These are phyloP conservation scores for Pleurotus eryngii DNA, from an alignment of 768 basidiomycete species.

Conservation along the genomic window DNA sequence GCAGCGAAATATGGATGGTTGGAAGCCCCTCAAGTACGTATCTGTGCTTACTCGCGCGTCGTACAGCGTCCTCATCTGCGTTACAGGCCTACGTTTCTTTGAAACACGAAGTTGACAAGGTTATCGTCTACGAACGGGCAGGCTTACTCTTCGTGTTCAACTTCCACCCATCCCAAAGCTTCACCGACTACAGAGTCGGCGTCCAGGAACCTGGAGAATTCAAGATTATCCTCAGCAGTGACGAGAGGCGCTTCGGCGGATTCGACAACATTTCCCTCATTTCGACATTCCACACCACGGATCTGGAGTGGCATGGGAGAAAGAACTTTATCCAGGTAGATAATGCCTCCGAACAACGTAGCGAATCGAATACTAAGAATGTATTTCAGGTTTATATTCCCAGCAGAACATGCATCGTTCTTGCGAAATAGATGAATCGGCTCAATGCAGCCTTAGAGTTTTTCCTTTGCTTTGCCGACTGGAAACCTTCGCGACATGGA, in stretches of 20 bases:
- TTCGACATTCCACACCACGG: constrained; percentile 72
- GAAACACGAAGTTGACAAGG: constrained; percentile 91
- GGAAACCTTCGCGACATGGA: no score
- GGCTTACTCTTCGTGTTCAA: constrained; percentile 96
- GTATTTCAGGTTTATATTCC: constrained; percentile 66
- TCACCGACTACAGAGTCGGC: constrained; percentile 91
- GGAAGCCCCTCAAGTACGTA: constrained; percentile 66
- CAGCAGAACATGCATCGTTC: constrained; percentile 61
- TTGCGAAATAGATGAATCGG: constrained; percentile 37
- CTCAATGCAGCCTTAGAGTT: no score
- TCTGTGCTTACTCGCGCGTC: constrained; percentile 1
- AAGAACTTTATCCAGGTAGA: constrained; percentile 85
- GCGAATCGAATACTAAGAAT: no score
- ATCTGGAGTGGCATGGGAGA: constrained; percentile 89
- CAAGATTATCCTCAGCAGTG: constrained; percentile 72
- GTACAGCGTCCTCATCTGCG: constrained; percentile 1
- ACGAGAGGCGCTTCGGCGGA: constrained; percentile 87
- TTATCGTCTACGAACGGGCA: constrained; percentile 91
- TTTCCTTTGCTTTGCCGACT: no score
- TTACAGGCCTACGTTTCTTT: constrained; percentile 86
- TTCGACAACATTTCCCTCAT: constrained; percentile 74
- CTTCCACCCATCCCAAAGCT: constrained; percentile 90
- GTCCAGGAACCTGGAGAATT: constrained; percentile 86
- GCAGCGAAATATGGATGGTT: constrained; percentile 88
- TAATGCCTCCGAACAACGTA: not conserved